Evolutionary conservation across 2,329 filamentous ascomycete genomes (phyloP), one percentile per base, ranked within the genome.

Genomic region (Sordariomycetes sp.): DNA sequence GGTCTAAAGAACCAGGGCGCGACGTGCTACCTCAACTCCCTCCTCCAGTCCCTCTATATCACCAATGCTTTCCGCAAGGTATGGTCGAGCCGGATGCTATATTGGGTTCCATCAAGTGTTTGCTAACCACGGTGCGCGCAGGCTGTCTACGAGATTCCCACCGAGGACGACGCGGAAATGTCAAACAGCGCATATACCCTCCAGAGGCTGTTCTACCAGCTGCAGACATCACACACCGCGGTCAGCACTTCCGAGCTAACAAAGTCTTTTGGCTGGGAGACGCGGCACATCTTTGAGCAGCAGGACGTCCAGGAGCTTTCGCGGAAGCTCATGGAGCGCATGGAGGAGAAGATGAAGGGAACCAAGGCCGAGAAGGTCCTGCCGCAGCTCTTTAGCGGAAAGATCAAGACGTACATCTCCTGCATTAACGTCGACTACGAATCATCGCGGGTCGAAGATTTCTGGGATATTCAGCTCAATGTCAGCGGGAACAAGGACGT

Each of bases 351-450:
- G 68, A 99, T 99, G 95, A 99, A 99, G 72, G 92, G 90, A 52
- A 97, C 94, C 1, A 84, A 87, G 55, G 89, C 90, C 13, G 89
- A 97, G 67, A 95, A 92, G 63, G 87, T 90, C 2, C 77, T 99
- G 10, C 85, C 91, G 1, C 84, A 88, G 61, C 87, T 99, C 75
- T 97, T 99, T 66, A 91, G 94, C 59, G 95, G 94, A 58, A 97
- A 97, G 72, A 91, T 95, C 70, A 97, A 97, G 75, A 99, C 94
- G 0, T 99, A 97, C 70, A 95, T 99, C 62, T 95, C 89, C 24
- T 99, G 95, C 74, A 96, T 99, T 69, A 94, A 99, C 69, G 95
- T 99, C 61, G 86, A 95, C 65, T 99, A 96, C 74, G 92, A 97
- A 74, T 96, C 90, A 24, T 96, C 91, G 61, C 83, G 92, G 60